phyloP scores from a whole-genome alignment of 2,329 filamentous ascomycete species.

The Fusarium haematococcum region DNA sequence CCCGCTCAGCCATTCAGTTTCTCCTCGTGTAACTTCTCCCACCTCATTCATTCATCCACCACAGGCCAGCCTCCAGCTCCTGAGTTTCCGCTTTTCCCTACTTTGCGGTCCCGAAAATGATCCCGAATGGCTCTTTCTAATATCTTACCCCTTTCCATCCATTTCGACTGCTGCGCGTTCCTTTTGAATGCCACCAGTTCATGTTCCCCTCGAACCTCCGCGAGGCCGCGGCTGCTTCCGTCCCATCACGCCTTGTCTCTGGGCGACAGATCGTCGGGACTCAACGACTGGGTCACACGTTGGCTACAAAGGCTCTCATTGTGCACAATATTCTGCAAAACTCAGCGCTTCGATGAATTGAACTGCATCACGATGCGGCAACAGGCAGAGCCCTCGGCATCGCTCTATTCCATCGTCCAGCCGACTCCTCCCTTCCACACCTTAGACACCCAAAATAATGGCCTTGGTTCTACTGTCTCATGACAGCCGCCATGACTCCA shows the following conservation, averaged over 20 bases:
- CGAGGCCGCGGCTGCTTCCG: neutral
- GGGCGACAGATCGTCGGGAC: neutral
- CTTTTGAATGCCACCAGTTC: neutral
- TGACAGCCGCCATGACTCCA: constrained; percentile 18
- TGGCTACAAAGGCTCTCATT: neutral
- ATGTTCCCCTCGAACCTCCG: neutral
- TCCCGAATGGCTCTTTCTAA: neutral
- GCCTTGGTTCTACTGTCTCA: constrained; percentile 8
- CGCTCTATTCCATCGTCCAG: too few relatives aligned
- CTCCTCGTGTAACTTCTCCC: neutral
- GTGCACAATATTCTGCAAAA: neutral
- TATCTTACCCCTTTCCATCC: neutral
- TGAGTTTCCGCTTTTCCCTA: neutral
- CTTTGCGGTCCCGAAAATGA: neutral
- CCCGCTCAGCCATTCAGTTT: neutral
- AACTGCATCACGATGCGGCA: neutral
- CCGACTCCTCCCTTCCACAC: neutral
- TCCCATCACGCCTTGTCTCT: neutral
- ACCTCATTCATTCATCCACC: neutral
- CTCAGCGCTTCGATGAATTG: neutral
- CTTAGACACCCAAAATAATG: neutral
- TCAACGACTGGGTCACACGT: neutral
- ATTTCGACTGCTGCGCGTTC: neutral
- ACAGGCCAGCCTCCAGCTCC: neutral
- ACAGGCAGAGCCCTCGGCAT: neutral